Conservation (phyloP, 768 basidiomycete genomes). For the Candolleomyces efflorescens region DNA sequence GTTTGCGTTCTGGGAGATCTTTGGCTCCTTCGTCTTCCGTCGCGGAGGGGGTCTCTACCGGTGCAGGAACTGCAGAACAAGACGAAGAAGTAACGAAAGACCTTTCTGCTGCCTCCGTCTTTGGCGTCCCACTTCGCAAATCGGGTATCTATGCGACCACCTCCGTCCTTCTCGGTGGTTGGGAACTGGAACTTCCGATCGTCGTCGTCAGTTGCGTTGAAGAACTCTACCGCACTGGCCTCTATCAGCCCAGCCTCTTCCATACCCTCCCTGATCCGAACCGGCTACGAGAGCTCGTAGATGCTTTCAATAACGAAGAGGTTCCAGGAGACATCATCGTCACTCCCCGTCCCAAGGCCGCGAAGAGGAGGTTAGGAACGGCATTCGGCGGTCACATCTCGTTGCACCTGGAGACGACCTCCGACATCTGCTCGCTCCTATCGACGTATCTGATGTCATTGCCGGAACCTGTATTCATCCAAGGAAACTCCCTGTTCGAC, state of each 20-base stretch:
- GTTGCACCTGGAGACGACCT: slow-evolving; percentile 31
- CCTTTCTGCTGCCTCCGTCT: slow-evolving; percentile 14
- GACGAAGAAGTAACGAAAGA: neutral
- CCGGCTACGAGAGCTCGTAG: slow-evolving; percentile 33
- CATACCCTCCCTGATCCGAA: slow-evolving; percentile 29
- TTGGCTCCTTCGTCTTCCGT: no score
- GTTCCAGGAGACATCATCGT: slow-evolving; percentile 17
- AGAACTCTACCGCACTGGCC: slow-evolving; percentile 35
- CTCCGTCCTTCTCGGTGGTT: slow-evolving; percentile 27
- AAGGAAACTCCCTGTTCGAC: slow-evolving; percentile 23
- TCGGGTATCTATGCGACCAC: slow-evolving; percentile 31
- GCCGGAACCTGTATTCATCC: slow-evolving; percentile 30
- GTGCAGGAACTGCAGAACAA: no score
- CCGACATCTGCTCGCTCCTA: slow-evolving; percentile 38
- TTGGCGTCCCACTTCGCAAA: slow-evolving; percentile 31
- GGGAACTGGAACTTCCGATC: slow-evolving; percentile 35
- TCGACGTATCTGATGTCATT: slow-evolving; percentile 36
- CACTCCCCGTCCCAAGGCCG: slow-evolving; percentile 12
- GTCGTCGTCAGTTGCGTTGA: slow-evolving; percentile 38
- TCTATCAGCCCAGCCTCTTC: slow-evolving; percentile 31
- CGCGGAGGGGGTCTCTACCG: no score
- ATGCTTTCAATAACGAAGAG: slow-evolving; percentile 29
- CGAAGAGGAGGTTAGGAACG: neutral
- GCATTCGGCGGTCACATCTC: slow-evolving; percentile 25
- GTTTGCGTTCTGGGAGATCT: neutral